Evolutionary conservation across 192 early-diverging fungal genomes (phyloP), one percentile per base, ranked within the genome.

Genomic region (Lobosporangium transversale): DNA sequence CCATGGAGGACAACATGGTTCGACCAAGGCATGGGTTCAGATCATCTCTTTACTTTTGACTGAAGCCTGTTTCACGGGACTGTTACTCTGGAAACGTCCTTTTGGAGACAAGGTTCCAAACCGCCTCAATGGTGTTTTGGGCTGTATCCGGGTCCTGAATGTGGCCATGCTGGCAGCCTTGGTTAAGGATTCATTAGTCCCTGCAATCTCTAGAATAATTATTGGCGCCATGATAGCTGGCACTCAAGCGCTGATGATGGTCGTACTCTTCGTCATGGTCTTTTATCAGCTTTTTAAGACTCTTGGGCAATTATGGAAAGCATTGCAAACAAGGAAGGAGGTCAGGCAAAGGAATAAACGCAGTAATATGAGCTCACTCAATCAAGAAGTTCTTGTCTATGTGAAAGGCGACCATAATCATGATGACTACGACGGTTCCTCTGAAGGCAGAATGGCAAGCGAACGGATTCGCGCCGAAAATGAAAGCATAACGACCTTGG

Each of bases 111-210:
- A 21, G 43, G 32, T 55, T 8, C 64, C 71, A 0, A 76, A 76
- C 18, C 49, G 71, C 0, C 30, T 76, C 51, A 76, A 76, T 40
- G 36, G 42, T 1, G 35, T 50, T 5, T 26, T 76, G 32, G 58
- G 71, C 8, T 76, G 63, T 40, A 64, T 67, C 18, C 56, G 71
- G 7, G 64, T 79, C 18, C n/a, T 65, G 53, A 79, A 68, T 40
- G 55, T 70, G 26, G 48, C 53, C 50, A 30, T 79, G 55, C 50
- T 79, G 2, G 58, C 58, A 17, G 52, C 62, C 21, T 23, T 76
- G 64, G 66, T 76, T 18, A 58, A 76, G 36, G 33, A 45, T 1
- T 32, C 71, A 0, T 33, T 51, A 0, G 4, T 62, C n/a, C 66
- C 71, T 26, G 21, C 36, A 2, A 60, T 79, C 24, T 65, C 66